Evolutionary conservation across 164 flowering plant genomes (phyloP).

Genomic region (Chimonanthus praecox): DNA sequence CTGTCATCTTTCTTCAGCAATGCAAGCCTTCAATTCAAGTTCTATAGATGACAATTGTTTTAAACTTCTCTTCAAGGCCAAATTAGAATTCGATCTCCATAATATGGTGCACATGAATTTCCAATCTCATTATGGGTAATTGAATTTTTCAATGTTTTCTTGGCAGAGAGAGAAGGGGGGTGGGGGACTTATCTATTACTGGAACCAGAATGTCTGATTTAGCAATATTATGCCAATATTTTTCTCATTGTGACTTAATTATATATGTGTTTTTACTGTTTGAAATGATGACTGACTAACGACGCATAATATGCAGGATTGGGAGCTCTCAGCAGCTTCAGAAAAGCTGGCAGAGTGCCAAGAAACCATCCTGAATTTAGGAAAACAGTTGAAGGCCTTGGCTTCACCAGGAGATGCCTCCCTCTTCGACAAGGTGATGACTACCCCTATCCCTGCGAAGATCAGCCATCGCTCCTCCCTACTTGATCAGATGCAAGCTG

Average conservation of each 20-base stretch:
- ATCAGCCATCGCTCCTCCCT: slow-evolving; percentile 41
- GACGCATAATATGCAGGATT: slow-evolving; percentile 38
- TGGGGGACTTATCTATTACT: background rate
- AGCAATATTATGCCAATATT: background rate
- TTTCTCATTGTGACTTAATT: background rate
- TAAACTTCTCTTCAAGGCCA: background rate
- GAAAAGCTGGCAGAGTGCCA: slow-evolving; percentile 61
- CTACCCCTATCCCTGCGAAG: slow-evolving; percentile 13
- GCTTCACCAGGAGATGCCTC: slow-evolving; percentile 38
- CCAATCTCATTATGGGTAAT: background rate
- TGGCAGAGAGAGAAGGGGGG: background rate
- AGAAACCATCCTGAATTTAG: slow-evolving; percentile 49
- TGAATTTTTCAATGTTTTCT: background rate
- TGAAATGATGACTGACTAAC: background rate
- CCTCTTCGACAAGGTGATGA: slow-evolving; percentile 30
- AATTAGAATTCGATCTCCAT: background rate
- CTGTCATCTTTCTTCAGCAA: background rate
- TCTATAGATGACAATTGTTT: background rate
- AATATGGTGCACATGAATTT: background rate
- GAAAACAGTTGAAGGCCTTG: slow-evolving; percentile 61
- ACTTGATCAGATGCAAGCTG: slow-evolving; percentile 62
- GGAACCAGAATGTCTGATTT: background rate
- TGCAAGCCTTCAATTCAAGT: background rate
- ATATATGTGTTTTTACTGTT: background rate
- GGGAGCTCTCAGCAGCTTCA: slow-evolving; percentile 75